These are phyloP conservation scores for Leishmania lainsoni DNA, from an alignment of 208 protist genomes.

Conservation along the genomic window DNA sequence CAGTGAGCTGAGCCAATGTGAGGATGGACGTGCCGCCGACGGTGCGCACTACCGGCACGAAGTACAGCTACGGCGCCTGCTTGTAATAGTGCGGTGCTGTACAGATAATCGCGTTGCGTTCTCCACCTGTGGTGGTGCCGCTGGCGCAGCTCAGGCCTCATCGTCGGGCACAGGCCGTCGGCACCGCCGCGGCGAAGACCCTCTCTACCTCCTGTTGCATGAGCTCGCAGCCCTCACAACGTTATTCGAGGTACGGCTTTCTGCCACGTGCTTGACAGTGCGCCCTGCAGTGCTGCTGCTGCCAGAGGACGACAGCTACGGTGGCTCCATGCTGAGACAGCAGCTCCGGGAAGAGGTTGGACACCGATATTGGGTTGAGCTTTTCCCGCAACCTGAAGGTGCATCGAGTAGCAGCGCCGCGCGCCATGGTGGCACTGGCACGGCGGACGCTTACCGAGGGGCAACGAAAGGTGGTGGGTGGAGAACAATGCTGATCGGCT, in stretches of 20 bases:
- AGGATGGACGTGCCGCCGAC: neutral
- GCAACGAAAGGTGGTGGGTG: neutral
- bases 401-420: neutral
- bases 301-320: conserved; percentile 73
- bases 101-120: conserved; percentile 39
- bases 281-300: conserved; percentile 68
- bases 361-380: conserved; percentile 53
- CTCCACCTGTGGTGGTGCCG: conserved; percentile 13
- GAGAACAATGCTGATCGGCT: conserved; percentile 3
- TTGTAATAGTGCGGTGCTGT: conserved; percentile 64
- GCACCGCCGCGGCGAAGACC: conserved; percentile 36
- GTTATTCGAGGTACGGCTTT: conserved; percentile 47
- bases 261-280: conserved; percentile 10
- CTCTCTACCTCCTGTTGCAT: conserved; percentile 58
- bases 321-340: conserved; percentile 49
- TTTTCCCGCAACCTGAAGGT: conserved; percentile 36
- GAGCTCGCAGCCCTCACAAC: conserved; percentile 52
- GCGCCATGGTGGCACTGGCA: neutral
- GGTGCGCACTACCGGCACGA: neutral
- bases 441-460: neutral
- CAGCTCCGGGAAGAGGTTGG: conserved; percentile 45
- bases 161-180: conserved; percentile 19
- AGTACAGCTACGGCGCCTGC: conserved; percentile 28
- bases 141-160: neutral
- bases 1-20: neutral